These are phyloP conservation scores for Jamesozyma jinghongensis DNA, from an alignment of 805 yeast genomes.

Conservation along the genomic window DNA sequence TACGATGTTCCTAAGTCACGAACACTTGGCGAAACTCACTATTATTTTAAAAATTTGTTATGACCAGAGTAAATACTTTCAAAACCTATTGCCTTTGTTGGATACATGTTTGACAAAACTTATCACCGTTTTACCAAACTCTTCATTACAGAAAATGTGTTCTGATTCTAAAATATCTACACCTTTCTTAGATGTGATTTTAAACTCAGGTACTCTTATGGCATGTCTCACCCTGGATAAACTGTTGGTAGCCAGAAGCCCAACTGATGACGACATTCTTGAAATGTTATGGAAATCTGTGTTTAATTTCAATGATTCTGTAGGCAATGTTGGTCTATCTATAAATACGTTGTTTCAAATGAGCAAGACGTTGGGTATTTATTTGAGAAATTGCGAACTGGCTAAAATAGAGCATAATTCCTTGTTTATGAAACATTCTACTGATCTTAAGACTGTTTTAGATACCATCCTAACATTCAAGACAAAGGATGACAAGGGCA, in stretches of 20 bases:
- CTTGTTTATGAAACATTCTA: slow-evolving; percentile 8
- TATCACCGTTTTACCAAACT: slow-evolving; percentile 22
- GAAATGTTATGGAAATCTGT: slow-evolving; percentile 17
- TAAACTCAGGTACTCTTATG: slow-evolving; percentile 17
- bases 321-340: slow-evolving; percentile 9
- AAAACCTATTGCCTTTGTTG: slow-evolving; percentile 17
- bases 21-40: slow-evolving; percentile 9
- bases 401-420: slow-evolving; percentile 3
- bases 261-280: slow-evolving; percentile 3
- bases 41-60: slow-evolving; percentile 14
- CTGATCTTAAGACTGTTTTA: slow-evolving; percentile 11
- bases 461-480: slow-evolving; percentile 11
- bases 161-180: background rate
- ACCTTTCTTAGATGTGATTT: slow-evolving; percentile 8
- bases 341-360: slow-evolving; percentile 22
- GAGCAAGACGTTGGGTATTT: slow-evolving; percentile 26
- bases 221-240: slow-evolving; percentile 25
- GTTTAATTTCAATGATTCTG: slow-evolving; percentile 15
- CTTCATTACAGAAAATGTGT: slow-evolving; percentile 6
- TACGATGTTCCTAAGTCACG: slow-evolving; percentile 14
- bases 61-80: slow-evolving; percentile 22
- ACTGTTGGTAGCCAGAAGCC: slow-evolving; percentile 12
- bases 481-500: slow-evolving; percentile 15
- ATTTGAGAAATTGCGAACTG: slow-evolving; percentile 12
- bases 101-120: slow-evolving; percentile 21